phyloP scores from a whole-genome alignment of 768 basidiomycete species.

The Agaricus blazei region DNA sequence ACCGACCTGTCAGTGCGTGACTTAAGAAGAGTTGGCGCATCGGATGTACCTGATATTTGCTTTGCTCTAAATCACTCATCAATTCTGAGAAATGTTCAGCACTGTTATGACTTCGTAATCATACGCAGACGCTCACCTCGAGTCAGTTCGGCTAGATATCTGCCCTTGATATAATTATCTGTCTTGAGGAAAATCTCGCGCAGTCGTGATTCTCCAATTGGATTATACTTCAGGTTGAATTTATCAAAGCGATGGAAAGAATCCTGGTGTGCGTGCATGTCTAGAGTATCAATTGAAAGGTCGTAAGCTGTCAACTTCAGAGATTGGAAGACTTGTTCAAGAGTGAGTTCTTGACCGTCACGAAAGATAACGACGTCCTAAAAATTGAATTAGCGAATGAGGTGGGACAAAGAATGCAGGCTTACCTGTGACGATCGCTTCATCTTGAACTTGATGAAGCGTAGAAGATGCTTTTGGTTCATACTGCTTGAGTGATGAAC shows the following conservation, averaged over 20 bases:
- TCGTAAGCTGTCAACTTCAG: conserved; percentile 95
- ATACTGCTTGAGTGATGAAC: conserved; percentile 98
- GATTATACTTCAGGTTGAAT: conserved; percentile 97
- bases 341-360: conserved; percentile 82
- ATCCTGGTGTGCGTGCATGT: conserved; percentile 99
- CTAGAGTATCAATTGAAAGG: conserved; percentile 95
- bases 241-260: conserved; percentile 99
- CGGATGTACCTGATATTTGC: conserved; percentile 84
- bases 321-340: conserved; percentile 94
- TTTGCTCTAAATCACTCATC: conserved; percentile 96
- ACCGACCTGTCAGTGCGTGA: not conserved
- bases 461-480: conserved; percentile 98
- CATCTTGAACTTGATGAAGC: conserved; percentile 99
- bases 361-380: conserved; percentile 96
- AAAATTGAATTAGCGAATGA: not conserved
- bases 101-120: not conserved
- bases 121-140: conserved; percentile 47
- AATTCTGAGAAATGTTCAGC: conserved; percentile 53
- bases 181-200: conserved; percentile 98
- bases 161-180: conserved; percentile 89
- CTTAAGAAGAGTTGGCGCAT: not conserved
- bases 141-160: conserved; percentile 93
- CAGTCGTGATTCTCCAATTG: conserved; percentile 90
- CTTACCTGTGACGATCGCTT: conserved; percentile 76
- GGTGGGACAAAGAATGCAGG: not conserved